These are phyloP conservation scores for Chrysanthemum makinoi DNA, from an alignment of 129 eudicot genomes.

Conservation along the genomic window DNA sequence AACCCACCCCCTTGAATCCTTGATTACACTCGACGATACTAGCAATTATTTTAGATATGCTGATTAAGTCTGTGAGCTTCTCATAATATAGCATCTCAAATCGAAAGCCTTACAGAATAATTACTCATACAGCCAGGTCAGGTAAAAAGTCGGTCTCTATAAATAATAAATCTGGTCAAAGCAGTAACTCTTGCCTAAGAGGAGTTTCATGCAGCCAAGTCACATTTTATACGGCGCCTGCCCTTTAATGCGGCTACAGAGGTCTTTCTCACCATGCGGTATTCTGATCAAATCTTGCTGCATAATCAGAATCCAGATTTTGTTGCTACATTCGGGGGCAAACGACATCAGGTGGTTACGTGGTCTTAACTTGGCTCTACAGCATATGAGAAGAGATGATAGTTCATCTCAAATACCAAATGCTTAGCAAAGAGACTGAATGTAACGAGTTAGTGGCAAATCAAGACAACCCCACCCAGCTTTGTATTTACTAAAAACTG, in stretches of 20 bases:
- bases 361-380: constrained; percentile 64
- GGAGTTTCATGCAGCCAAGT: constrained; percentile 84
- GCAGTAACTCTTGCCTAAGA: constrained; percentile 55
- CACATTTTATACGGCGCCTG: constrained; percentile 62
- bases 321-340: constrained; percentile 89
- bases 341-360: constrained; percentile 57
- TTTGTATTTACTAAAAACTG: too few relatives aligned
- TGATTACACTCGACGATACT: too few relatives aligned
- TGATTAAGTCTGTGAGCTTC: too few relatives aligned
- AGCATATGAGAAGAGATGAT: constrained; percentile 72
- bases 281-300: constrained; percentile 69
- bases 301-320: constrained; percentile 91
- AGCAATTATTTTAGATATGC: too few relatives aligned
- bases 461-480: too few relatives aligned
- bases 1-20: too few relatives aligned
- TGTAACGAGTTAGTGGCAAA: too few relatives aligned
- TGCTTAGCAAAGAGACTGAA: constrained; percentile 61
- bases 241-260: constrained; percentile 76
- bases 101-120: too few relatives aligned
- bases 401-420: too few relatives aligned
- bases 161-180: constrained; percentile 55
- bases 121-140: too few relatives aligned
- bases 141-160: too few relatives aligned
- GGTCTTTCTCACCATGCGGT: constrained; percentile 88
- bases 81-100: too few relatives aligned